Evolutionary conservation across 805 yeast species (phyloP).

Genomic region (Metahyphopichia silvanorum): DNA sequence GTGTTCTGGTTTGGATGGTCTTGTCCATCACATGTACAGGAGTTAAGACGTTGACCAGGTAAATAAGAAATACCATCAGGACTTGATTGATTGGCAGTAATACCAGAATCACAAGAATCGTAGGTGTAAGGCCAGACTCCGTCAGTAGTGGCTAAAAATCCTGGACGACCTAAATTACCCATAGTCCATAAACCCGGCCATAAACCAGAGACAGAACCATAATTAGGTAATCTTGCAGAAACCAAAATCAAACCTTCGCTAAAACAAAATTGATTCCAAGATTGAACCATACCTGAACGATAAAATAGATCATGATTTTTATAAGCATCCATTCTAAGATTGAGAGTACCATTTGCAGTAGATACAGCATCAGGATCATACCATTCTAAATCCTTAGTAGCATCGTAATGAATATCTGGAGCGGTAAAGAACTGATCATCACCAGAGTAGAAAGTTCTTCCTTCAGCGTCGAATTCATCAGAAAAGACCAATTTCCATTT

Average conservation of each 20-base stretch:
- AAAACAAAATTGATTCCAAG: conserved; percentile 90
- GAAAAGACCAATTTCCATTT: conserved; percentile 78
- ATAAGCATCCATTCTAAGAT: conserved; percentile 75
- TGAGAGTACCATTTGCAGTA: conserved; percentile 70
- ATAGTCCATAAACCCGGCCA: conserved; percentile 98
- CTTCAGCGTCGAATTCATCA: conserved; percentile 88
- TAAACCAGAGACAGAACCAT: conserved; percentile 73
- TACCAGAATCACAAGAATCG: conserved; percentile 87
- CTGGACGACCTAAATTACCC: conserved; percentile 93
- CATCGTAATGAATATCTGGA: conserved; percentile 78
- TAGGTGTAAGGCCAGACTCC: conserved; percentile 96
- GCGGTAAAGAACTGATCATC: conserved; percentile 93
- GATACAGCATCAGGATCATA: conserved; percentile 87
- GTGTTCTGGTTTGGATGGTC: conserved; percentile 85
- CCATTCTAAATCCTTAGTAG: conserved; percentile 92
- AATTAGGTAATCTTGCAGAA: conserved; percentile 75
- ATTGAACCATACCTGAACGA: conserved; percentile 88
- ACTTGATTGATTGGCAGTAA: conserved; percentile 89
- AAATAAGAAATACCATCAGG: conserved; percentile 84
- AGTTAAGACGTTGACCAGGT: conserved; percentile 76
- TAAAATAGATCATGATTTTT: conserved; percentile 75
- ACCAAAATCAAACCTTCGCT: conserved; percentile 80
- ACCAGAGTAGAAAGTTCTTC: conserved; percentile 84
- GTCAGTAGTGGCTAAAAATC: conserved; percentile 80
- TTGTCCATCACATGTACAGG: conserved; percentile 78